Base-by-base conservation (phyloP, 1,284 basidiomycete species). In the Coniferiporia weirii region DNA sequence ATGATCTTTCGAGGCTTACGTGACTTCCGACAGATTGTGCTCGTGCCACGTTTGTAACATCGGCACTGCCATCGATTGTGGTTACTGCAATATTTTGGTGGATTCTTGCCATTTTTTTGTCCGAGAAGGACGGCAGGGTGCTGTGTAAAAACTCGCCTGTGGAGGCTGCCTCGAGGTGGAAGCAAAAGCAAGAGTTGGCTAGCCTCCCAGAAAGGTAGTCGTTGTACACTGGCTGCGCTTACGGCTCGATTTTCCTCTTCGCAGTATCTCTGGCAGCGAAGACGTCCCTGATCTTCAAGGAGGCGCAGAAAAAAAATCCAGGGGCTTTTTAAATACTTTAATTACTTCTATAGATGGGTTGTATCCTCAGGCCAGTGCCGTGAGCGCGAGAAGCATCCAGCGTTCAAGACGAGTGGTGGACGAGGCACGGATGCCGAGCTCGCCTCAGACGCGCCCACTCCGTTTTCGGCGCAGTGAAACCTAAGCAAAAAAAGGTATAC, bases 381-480 rank as follows among this genome's bases (percentile, higher is more conserved):
- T 17, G 36, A 27, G 32, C 32, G 9, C 38, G 15, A n/a, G 9
- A 19, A 32, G 49, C 49, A 34, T 17, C 13, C 54, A 45, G 43
- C 43, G 22, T 45, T 46, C 43, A 47, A 46, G 44, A 19, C 32
- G 49, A 56, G 46, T 12, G 36, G 51, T 10, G n/a, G 45, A 55
- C n/a, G 53, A 59, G 58, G 57, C 50, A 59, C 52, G 19, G 6
- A 13, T 17, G 52, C 5, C n/a, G 38, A 15, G 8, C 15, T 40
- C 15, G 38, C 38, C 9, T 40, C 38, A 15, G 15, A 40, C 15
- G 19, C 22, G 43, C 20, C 47, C 22, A 38, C 50, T 61, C 60
- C 60, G 60, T 61, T 61, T 61, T 8, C 50, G 56, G 56, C 60
- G 60, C 56, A 48, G 27, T 61, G 60, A 61, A 61, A 61, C 59